A percentile compares a stretch with the other conserved stretches of the same genome.
phyloP scores from a whole-genome alignment of 768 basidiomycete species.

The Leccinum uliginosum region DNA sequence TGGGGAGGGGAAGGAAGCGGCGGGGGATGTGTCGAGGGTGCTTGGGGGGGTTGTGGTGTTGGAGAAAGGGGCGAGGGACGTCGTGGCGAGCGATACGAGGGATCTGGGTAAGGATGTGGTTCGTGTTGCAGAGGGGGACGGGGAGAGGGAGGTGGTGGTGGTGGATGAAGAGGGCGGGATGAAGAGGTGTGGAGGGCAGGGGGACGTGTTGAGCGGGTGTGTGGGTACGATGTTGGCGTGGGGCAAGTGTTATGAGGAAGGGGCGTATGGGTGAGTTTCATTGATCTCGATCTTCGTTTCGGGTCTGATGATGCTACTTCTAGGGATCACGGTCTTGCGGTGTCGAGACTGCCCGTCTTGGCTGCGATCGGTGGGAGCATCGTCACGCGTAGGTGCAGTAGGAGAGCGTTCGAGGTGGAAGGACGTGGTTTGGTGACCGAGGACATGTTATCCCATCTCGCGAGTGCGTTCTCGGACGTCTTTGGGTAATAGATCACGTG shows the following conservation, averaged over 20 bases:
- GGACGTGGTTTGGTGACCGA: constrained; percentile 80
- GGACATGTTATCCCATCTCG: constrained; percentile 66
- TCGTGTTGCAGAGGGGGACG: constrained; percentile 36
- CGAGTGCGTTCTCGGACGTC: constrained; percentile 64
- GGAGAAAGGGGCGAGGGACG: constrained; percentile 81
- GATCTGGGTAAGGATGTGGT: constrained; percentile 42
- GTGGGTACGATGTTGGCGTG: constrained; percentile 91
- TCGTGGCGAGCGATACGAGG: constrained; percentile 75
- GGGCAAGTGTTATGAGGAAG: constrained; percentile 90
- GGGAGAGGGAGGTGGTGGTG: constrained; percentile 55
- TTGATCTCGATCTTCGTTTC: too few relatives aligned
- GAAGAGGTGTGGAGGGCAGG: constrained; percentile 95
- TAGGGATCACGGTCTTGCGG: constrained; percentile 52
- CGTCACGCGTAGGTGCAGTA: constrained; percentile 82
- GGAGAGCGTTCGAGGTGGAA: constrained; percentile 66
- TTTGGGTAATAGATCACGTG: constrained; percentile 44
- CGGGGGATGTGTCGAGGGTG: constrained; percentile 62
- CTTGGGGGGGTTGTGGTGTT: constrained; percentile 88
- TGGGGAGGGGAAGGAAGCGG: constrained; percentile 43
- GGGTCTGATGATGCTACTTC: background rate
- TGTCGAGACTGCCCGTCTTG: constrained; percentile 71
- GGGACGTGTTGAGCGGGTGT: constrained; percentile 85
- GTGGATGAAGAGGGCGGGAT: constrained; percentile 74
- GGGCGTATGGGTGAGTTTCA: constrained; percentile 62
- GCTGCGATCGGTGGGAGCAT: constrained; percentile 85